phyloP scores from a whole-genome alignment of 441 rosid species.

The Theobroma grandiflorum region DNA sequence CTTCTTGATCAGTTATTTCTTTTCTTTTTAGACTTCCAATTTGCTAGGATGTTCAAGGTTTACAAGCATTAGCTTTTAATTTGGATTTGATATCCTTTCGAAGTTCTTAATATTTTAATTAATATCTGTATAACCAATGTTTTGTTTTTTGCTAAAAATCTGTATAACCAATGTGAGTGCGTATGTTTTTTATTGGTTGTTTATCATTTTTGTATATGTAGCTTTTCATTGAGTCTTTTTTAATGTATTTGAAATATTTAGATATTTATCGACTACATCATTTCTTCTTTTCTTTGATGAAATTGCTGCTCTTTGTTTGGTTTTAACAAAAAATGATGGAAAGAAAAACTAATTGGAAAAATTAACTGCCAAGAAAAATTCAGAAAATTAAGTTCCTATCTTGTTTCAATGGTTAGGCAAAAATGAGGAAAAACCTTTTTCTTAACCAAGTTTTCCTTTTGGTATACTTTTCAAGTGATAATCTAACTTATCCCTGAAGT shows the following conservation, averaged over 20 bases:
- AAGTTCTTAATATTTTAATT: neutral
- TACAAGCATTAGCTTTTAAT: neutral
- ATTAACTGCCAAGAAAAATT: neutral
- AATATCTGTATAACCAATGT: neutral
- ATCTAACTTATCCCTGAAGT: neutral
- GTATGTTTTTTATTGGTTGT: neutral
- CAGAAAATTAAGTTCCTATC: neutral
- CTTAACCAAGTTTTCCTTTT: neutral
- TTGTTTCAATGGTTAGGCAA: neutral
- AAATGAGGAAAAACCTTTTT: neutral
- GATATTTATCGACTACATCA: neutral
- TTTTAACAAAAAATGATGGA: neutral
- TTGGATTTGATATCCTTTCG: slow-evolving; percentile 2
- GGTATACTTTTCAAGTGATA: neutral
- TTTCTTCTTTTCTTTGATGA: neutral
- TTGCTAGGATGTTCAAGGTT: slow-evolving; percentile 5
- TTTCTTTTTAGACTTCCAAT: slow-evolving; percentile 15
- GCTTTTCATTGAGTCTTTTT: neutral
- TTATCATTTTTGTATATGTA: neutral
- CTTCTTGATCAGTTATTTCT: neutral
- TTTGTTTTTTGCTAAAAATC: neutral
- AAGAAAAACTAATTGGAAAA: slow-evolving; percentile 2
- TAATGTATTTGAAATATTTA: neutral
- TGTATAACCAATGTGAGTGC: neutral
- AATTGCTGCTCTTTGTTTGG: neutral